Evolutionary conservation across 139 green algal genomes (phyloP), one percentile per base, ranked within the genome.

Genomic region (Ettlia oleoabundans): DNA sequence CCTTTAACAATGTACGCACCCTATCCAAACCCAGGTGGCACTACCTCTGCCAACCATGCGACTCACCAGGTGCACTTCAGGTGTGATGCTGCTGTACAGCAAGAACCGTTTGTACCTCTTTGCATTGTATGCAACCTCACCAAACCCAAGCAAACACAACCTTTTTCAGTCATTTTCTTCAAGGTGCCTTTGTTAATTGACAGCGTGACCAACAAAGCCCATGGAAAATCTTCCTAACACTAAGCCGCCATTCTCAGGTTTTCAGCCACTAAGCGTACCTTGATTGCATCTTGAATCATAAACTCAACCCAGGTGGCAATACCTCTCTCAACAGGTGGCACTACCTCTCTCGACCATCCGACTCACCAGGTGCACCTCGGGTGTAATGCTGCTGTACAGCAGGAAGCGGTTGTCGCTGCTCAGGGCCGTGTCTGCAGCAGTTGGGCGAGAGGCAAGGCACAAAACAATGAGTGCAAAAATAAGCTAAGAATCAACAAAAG

Each of bases 401-500:
- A 98, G 82, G 65, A 91, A 91, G 40, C 88, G 83, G 65, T 93
- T 84, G 81, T 98, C 95, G 18, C 88, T 89, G 4, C 88, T 94
- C 18, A 98, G 69, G 47, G 73, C 84, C 8, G 94, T 97, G 88
- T 99, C 96, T 37, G 93, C 96, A 71, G 94, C 73, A 89, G 73
- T 7, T 89, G 18, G 30, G 21, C 55, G 55, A n/a, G 55, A n/a
- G 30, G 55, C 55, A n/a, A 22, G 55, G 18, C 15, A 22, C 21
- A 32, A 9, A 58, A 58, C 13, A 58, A 58, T 10, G 47, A 15
- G 47, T 10, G 47, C 47, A 58, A 15, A 58, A 24, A 15, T 15
- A 58, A 10, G 47, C 13, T 10, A 10, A 58, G 47, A 10, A 58
- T 58, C 10, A 58, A 24, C 13, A 15, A 10, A 58, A 15, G 13